A percentile compares a stretch with the other conserved stretches of the same genome.
Evolutionary conservation across 768 basidiomycete species (phyloP).

Genomic region (Boletus edulis): DNA sequence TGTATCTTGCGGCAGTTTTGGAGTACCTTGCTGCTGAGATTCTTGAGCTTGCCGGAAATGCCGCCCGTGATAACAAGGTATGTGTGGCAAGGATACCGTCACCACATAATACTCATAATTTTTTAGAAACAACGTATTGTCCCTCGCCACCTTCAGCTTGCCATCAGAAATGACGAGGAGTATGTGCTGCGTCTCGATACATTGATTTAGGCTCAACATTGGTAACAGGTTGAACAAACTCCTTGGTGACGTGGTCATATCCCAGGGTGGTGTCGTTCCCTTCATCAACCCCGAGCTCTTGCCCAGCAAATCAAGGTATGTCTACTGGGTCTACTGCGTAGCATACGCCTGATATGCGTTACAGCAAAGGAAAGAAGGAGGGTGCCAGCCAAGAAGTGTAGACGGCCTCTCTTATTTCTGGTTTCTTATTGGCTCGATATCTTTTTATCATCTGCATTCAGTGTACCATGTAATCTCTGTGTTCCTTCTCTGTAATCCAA

Average conservation of each 20-base stretch:
- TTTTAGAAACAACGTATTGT: conserved; percentile 87
- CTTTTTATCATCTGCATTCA: conserved; percentile 29
- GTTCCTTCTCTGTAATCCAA: conserved; percentile 15
- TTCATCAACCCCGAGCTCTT: conserved; percentile 50
- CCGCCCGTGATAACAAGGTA: conserved; percentile 44
- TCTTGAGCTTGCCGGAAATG: conserved; percentile 88
- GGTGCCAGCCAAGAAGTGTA: conserved; percentile 33
- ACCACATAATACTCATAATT: neutral
- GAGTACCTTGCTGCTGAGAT: conserved; percentile 94
- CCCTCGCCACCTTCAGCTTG: conserved; percentile 88
- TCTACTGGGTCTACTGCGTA: neutral
- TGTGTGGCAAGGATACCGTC: neutral
- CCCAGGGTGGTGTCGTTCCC: conserved; percentile 86
- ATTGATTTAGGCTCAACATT: neutral
- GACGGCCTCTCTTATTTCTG: neutral
- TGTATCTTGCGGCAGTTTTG: conserved; percentile 88
- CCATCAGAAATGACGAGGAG: conserved; percentile 91
- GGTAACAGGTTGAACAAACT: conserved; percentile 64
- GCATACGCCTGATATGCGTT: conserved; percentile 1
- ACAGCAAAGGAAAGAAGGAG: conserved; percentile 36
- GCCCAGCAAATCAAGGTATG: conserved; percentile 31
- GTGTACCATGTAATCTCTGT: conserved; percentile 29
- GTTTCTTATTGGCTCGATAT: conserved; percentile 22
- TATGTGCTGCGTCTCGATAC: conserved; percentile 28
- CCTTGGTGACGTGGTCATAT: conserved; percentile 84